Evolutionary conservation across 2,329 filamentous ascomycete genomes (phyloP).

Genomic region (Didymosphaeria variabile): DNA sequence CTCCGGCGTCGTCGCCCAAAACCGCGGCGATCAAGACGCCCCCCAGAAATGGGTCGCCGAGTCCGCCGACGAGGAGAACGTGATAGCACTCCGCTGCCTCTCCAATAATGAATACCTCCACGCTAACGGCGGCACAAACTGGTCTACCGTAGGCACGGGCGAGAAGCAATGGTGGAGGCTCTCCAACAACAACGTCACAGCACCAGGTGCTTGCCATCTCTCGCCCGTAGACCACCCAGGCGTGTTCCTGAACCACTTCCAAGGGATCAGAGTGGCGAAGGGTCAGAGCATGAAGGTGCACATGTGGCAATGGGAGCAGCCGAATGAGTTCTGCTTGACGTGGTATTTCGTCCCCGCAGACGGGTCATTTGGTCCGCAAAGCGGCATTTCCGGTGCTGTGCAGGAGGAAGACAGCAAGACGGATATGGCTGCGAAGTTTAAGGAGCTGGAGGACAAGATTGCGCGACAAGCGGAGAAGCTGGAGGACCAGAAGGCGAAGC

Average conservation of each 20-base stretch:
- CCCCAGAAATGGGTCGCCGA: constrained; percentile 3
- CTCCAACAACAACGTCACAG: not conserved
- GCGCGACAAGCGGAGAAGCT: not conserved
- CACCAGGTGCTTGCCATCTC: not conserved
- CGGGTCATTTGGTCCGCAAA: not conserved
- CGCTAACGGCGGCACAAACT: not conserved
- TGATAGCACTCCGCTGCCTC: constrained; percentile 4
- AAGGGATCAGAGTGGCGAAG: constrained; percentile 6
- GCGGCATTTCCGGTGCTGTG: not conserved
- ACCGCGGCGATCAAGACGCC: constrained; percentile 4
- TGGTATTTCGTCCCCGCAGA: constrained; percentile 3
- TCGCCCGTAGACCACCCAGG: not conserved
- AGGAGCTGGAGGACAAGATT: not conserved
- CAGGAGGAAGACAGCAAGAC: not conserved
- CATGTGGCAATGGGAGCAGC: constrained; percentile 10
- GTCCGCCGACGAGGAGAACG: not conserved
- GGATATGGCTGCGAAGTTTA: not conserved
- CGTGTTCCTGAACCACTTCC: constrained; percentile 6
- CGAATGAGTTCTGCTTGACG: constrained; percentile 3
- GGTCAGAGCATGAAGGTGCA: constrained; percentile 8
- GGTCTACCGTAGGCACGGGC: constrained; percentile 1
- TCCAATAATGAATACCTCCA: constrained; percentile 4
- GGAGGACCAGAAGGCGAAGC: not conserved
- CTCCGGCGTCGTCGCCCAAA: constrained; percentile 8
- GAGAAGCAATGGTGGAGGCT: constrained; percentile 6